A percentile compares a stretch with the other conserved stretches of the same genome.
These are phyloP conservation scores for Lentinus tigrinus DNA, from an alignment of 768 basidiomycete genomes.

Conservation along the genomic window DNA sequence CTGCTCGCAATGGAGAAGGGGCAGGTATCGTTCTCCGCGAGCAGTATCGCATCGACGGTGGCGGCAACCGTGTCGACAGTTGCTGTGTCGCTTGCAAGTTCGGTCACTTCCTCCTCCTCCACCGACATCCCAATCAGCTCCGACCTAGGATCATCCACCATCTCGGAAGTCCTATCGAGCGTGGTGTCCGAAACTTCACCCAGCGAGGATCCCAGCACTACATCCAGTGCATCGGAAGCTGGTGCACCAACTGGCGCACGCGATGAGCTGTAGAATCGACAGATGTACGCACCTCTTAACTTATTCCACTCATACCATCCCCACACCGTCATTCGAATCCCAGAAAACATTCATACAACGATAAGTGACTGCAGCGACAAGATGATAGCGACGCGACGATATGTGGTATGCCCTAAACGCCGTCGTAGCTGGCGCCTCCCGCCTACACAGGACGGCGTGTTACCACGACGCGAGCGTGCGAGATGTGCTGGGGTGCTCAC, in stretches of 20 bases:
- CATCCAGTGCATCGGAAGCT: no score
- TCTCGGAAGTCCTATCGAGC: no score
- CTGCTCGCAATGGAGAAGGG: constrained; percentile 39
- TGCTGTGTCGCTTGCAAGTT: constrained; percentile 3
- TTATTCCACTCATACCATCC: not conserved
- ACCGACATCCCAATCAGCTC: no score
- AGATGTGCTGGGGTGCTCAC: constrained; percentile 37
- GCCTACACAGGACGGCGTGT: constrained; percentile 50
- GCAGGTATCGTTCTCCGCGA: not conserved
- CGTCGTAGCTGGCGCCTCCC: constrained; percentile 88
- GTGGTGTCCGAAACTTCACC: no score
- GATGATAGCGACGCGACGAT: not conserved
- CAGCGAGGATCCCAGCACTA: no score
- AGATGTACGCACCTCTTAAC: not conserved
- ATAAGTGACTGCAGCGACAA: constrained; percentile 7
- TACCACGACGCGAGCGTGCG: constrained; percentile 10
- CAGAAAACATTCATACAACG: constrained; percentile 7
- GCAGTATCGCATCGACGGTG: constrained; percentile 1
- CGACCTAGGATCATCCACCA: no score
- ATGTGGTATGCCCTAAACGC: constrained; percentile 46
- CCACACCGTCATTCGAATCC: not conserved
- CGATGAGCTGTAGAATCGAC: no score
- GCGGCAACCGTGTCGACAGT: constrained; percentile 4
- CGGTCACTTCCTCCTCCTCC: not conserved
- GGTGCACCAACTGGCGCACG: no score